These are phyloP conservation scores for Vitis rupestris DNA, from an alignment of 164 flowering plant genomes.

Conservation along the genomic window DNA sequence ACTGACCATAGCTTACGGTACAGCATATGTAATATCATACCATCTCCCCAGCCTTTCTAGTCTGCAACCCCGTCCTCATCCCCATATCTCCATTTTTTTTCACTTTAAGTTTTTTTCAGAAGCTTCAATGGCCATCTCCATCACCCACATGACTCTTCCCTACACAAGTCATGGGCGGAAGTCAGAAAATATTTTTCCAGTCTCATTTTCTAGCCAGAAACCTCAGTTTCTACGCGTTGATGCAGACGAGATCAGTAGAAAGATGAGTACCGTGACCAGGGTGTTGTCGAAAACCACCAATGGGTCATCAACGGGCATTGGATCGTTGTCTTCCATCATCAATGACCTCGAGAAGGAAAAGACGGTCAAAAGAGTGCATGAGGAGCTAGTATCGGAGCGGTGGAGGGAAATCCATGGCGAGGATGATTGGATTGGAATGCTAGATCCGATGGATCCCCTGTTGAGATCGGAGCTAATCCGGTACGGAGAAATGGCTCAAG, in stretches of 20 bases:
- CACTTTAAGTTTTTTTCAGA: too few relatives aligned
- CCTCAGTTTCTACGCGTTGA: background rate
- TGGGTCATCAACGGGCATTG: too few relatives aligned
- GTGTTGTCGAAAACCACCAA: slow-evolving; percentile 21
- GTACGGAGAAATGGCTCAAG: slow-evolving; percentile 84
- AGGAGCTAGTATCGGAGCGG: background rate
- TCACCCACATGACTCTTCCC: background rate
- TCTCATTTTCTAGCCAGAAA: background rate
- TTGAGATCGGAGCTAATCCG: slow-evolving; percentile 64
- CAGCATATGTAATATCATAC: too few relatives aligned
- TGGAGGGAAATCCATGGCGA: slow-evolving; percentile 73
- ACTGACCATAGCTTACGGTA: too few relatives aligned
- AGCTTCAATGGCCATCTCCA: slow-evolving; percentile 20
- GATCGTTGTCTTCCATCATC: slow-evolving; percentile 24
- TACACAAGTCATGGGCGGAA: background rate
- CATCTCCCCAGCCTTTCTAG: too few relatives aligned
- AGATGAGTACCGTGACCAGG: background rate
- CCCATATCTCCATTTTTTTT: background rate
- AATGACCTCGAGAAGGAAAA: slow-evolving; percentile 20
- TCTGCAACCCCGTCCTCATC: too few relatives aligned
- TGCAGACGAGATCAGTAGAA: slow-evolving; percentile 1
- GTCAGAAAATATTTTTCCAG: background rate
- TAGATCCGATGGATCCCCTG: slow-evolving; percentile 69
- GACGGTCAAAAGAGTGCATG: slow-evolving; percentile 1
- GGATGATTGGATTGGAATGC: slow-evolving; percentile 68